These are phyloP conservation scores for Dacryopinax spathularia DNA, from an alignment of 768 basidiomycete genomes.

Conservation along the genomic window DNA sequence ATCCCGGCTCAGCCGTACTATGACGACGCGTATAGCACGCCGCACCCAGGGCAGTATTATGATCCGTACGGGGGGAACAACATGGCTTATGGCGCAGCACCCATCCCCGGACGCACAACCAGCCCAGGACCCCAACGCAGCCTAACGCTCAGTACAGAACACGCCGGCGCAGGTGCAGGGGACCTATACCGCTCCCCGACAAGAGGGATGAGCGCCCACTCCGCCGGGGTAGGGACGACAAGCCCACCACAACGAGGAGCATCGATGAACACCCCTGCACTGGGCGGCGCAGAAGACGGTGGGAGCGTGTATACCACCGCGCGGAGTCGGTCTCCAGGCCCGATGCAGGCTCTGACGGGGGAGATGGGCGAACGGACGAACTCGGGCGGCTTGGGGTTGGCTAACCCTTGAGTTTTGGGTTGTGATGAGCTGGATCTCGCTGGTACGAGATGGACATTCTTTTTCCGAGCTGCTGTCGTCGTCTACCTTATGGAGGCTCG, in stretches of 20 bases:
- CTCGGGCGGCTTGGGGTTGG: not conserved
- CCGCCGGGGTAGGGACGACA: not conserved
- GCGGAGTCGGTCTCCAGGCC: not conserved
- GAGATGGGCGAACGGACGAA: not conserved
- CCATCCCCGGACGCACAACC: not conserved
- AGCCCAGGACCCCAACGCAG: not conserved
- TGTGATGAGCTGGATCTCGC: not conserved
- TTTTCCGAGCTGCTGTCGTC: too few species aligned
- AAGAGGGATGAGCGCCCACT: not conserved
- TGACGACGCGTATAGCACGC: slow-evolving; percentile 39
- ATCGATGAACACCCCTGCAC: not conserved
- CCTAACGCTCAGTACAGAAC: not conserved
- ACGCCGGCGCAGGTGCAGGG: not conserved
- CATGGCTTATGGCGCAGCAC: not conserved
- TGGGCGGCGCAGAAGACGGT: not conserved
- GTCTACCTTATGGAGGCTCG: too few species aligned
- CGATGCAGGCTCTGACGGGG: not conserved
- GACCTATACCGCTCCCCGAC: not conserved
- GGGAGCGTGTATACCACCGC: not conserved
- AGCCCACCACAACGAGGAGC: not conserved
- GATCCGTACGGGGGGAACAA: slow-evolving; percentile 56
- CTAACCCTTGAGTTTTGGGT: not conserved
- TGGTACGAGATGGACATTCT: slow-evolving; percentile 2
- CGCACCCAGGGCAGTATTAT: slow-evolving; percentile 34
- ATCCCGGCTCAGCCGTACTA: slow-evolving; percentile 65